Base-by-base conservation (phyloP, 345 rosid genomes). In the Cochlearia excelsa region DNA sequence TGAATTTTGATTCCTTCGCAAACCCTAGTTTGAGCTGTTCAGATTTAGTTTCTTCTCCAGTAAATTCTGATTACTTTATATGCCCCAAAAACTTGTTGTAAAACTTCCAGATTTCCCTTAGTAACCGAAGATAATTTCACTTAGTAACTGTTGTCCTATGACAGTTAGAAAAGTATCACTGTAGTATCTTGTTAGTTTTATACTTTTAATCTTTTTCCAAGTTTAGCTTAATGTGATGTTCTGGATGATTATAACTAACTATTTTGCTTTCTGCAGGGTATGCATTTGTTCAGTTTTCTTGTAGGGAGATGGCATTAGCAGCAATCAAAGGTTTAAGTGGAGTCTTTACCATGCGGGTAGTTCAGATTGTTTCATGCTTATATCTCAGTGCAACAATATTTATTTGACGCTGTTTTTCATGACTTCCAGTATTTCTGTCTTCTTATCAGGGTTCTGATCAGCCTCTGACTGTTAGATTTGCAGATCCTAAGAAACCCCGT, bases 301-400 rank as follows among this genome's bases (percentile, higher is more conserved):
- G 77, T 51, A 79, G 75, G 67, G 92, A 88, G 65, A 88, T 84
- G 98, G 96, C 95, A 35, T 30, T 82, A 67, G 92, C 86, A 43
- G 96, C 96, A 64, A 88, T 91, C 57, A 77, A 79, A 75, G 86
- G 78, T 70, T 70, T 88, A 79, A 76, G 75, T 74, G 96, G 95
- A 63, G 43, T 69, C 51, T 86, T 84, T 75, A 84, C 78, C 7
- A 87, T 85, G 84, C 75, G 82, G 76, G 96, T 91, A 80, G 65
- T 57, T 72, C 70, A 49, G 9, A 62, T 42, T 46, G 26, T 38
- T n/a, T 54, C 63, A 60, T 63, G 41, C 23, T 46, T 23, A 16
- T 51, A 50, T 59, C 30, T 26, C 33, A 8, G 8, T 11, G 26
- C 27, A 59, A 49, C 51, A 33, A 40, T 72, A 57, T 61, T 30